A percentile compares a stretch with the other conserved stretches of the same genome.
Evolutionary conservation across 495 filamentous ascomycete species (phyloP).

Genomic region (Staphylotrichum tortipilum): DNA sequence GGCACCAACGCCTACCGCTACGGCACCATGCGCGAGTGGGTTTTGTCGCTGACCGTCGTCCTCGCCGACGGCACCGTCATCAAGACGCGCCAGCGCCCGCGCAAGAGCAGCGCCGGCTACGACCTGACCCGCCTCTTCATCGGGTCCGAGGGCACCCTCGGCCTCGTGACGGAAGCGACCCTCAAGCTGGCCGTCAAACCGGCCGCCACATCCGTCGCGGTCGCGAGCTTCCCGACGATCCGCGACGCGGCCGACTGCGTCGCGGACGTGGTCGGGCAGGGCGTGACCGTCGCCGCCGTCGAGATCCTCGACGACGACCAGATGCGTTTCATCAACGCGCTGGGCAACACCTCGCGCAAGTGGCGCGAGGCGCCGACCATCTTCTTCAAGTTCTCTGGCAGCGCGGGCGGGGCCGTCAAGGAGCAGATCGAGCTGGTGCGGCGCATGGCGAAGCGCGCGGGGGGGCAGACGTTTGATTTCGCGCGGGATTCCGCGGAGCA

Average conservation of each 20-base stretch:
- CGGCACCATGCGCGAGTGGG: constrained; percentile 96
- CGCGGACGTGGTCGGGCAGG: constrained; percentile 66
- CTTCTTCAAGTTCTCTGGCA: constrained; percentile 92
- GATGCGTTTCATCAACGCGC: constrained; percentile 84
- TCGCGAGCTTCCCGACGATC: constrained; percentile 70
- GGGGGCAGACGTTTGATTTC: constrained; percentile 68
- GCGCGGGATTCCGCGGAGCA: constrained; percentile 60
- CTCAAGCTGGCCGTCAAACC: constrained; percentile 78
- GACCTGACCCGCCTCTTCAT: constrained; percentile 76
- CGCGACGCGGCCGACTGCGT: constrained; percentile 75
- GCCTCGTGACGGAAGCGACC: constrained; percentile 67
- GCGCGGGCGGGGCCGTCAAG: constrained; percentile 60
- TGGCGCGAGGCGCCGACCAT: constrained; percentile 80
- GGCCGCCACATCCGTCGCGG: constrained; percentile 68
- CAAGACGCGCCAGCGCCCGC: constrained; percentile 69
- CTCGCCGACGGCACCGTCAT: constrained; percentile 87
- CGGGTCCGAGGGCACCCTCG: constrained; percentile 70
- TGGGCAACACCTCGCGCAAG: constrained; percentile 57
- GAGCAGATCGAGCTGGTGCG: constrained; percentile 73
- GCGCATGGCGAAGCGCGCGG: constrained; percentile 52
- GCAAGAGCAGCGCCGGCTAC: constrained; percentile 81
- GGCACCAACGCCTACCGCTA: constrained; percentile 92
- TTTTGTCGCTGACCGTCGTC: constrained; percentile 81
- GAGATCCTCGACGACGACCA: constrained; percentile 91
- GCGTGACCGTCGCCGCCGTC: constrained; percentile 77